These are phyloP conservation scores for Populus euphratica DNA, from an alignment of 345 rosid species.

Conservation along the genomic window DNA sequence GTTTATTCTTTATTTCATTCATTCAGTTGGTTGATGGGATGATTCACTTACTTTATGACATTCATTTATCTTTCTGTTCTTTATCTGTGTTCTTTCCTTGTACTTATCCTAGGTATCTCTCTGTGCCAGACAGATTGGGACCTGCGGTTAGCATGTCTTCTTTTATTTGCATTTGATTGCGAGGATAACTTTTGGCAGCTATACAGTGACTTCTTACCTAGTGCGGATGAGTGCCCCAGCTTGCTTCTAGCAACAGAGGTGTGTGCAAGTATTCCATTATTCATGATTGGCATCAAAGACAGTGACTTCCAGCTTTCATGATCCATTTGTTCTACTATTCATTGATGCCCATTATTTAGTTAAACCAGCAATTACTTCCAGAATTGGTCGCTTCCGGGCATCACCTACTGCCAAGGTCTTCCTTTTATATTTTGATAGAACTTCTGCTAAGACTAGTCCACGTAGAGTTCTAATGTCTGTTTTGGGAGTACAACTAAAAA, in stretches of 20 bases:
- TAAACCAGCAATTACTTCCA: neutral
- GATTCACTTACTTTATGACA: neutral
- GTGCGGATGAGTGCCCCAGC: slow-evolving; percentile 78
- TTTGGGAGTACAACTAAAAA: neutral
- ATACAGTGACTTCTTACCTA: slow-evolving; percentile 84
- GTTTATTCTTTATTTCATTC: neutral
- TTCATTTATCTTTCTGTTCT: slow-evolving; percentile 8
- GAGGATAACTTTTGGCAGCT: slow-evolving; percentile 84
- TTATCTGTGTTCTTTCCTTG: neutral
- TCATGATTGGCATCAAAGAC: neutral
- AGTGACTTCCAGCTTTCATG: too few species aligned
- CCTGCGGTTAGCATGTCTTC: slow-evolving; percentile 88
- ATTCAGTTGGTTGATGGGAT: slow-evolving; percentile 6
- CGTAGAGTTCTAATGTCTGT: neutral
- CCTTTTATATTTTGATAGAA: neutral
- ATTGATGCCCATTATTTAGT: too few species aligned
- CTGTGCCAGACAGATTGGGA: slow-evolving; percentile 88
- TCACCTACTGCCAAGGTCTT: neutral
- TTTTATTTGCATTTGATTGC: slow-evolving; percentile 69
- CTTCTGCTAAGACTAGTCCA: too few species aligned
- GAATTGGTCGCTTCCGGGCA: neutral
- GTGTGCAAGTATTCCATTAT: neutral
- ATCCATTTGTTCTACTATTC: too few species aligned
- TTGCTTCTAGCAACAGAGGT: slow-evolving; percentile 97
- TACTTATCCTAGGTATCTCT: slow-evolving; percentile 9